Conservation (phyloP, 352 stramenopile species). For the Globisporangium apiculatum region DNA sequence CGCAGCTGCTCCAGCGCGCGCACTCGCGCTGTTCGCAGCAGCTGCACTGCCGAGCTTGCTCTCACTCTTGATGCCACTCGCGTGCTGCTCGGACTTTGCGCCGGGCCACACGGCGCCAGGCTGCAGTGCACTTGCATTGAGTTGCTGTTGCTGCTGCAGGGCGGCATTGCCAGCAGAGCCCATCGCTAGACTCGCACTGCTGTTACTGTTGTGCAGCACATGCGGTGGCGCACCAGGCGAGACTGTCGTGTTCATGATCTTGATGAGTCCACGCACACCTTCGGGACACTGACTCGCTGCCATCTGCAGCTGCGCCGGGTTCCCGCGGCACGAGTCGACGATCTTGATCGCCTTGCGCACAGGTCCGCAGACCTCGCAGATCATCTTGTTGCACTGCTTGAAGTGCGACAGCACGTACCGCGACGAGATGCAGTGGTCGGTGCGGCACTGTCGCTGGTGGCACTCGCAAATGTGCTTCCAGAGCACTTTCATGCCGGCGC, state of each 20-base stretch:
- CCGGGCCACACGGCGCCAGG: constrained; percentile 7
- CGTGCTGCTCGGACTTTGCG: constrained; percentile 2
- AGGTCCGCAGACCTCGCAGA: constrained; percentile 85
- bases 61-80: constrained; percentile 12
- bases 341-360: constrained; percentile 86
- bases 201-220: constrained; percentile 12
- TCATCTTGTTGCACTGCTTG: constrained; percentile 90
- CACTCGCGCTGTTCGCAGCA: constrained; percentile 1
- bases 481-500: constrained; percentile 81
- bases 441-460: constrained; percentile 81
- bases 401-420: constrained; percentile 87
- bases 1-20: not conserved
- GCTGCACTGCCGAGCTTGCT: constrained; percentile 4
- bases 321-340: constrained; percentile 73
- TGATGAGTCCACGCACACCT: constrained; percentile 73
- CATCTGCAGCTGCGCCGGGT: constrained; percentile 66
- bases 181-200: constrained; percentile 10
- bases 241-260: constrained; percentile 84
- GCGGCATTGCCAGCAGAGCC: not conserved
- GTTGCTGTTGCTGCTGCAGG: constrained; percentile 3
- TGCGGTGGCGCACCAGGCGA: constrained; percentile 10
- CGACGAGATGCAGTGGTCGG: constrained; percentile 85
- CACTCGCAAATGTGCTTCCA: constrained; percentile 91
- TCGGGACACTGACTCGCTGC: constrained; percentile 63
- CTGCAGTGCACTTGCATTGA: not conserved